Evolutionary conservation across 2,329 filamentous ascomycete genomes (phyloP).

Genomic region (Pseudogymnoascus sp.): DNA sequence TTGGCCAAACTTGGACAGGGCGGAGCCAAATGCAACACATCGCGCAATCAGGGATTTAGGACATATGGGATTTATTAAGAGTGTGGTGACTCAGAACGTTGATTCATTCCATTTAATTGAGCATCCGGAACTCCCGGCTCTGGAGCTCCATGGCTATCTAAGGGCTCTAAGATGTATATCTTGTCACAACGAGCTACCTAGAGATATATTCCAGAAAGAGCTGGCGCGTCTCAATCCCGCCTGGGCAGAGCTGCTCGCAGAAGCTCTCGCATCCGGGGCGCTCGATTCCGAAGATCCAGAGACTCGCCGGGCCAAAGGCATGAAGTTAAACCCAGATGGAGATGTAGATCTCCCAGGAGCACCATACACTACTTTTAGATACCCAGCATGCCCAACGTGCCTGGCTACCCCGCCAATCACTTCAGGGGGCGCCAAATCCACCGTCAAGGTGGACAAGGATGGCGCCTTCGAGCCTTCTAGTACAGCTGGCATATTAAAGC

Average conservation of each 20-base stretch:
- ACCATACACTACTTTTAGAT: slow-evolving; percentile 83
- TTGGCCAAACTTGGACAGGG: slow-evolving; percentile 74
- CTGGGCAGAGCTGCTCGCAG: slow-evolving; percentile 70
- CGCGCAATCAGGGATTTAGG: slow-evolving; percentile 68
- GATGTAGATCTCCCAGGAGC: slow-evolving; percentile 86
- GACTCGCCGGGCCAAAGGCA: slow-evolving; percentile 58
- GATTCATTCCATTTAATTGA: slow-evolving; percentile 83
- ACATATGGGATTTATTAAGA: slow-evolving; percentile 62
- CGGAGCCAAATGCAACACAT: slow-evolving; percentile 75
- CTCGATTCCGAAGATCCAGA: slow-evolving; percentile 70
- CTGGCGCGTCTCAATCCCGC: slow-evolving; percentile 74
- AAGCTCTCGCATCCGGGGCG: slow-evolving; percentile 67
- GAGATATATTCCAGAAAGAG: slow-evolving; percentile 67
- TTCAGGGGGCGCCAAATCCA: slow-evolving; percentile 46
- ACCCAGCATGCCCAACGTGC: slow-evolving; percentile 82
- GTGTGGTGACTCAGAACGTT: slow-evolving; percentile 91
- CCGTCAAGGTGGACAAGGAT: slow-evolving; percentile 66
- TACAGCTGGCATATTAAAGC: slow-evolving; percentile 78
- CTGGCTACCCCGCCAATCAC: slow-evolving; percentile 53
- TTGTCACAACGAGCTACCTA: slow-evolving; percentile 64
- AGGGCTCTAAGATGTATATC: slow-evolving; percentile 73
- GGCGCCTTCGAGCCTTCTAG: slow-evolving; percentile 66
- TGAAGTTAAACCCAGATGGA: slow-evolving; percentile 87
- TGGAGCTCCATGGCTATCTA: slow-evolving; percentile 89
- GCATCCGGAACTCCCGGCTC: slow-evolving; percentile 65